Conservation (phyloP, 306 rosid species). For the Corylus heterophylla region DNA sequence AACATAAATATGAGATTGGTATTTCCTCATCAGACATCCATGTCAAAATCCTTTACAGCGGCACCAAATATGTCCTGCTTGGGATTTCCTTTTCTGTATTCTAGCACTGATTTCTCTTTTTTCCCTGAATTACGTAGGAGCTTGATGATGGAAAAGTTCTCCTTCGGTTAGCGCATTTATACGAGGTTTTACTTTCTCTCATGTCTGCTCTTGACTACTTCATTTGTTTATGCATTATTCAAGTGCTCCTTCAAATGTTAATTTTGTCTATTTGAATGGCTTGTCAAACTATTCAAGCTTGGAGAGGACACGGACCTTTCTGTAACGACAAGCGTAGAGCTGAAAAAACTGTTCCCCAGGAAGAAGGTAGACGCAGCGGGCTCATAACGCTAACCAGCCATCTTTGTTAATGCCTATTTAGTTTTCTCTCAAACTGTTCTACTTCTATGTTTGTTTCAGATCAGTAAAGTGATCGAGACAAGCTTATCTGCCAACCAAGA, state of each 20-base stretch:
- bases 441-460: slow-evolving; percentile 38
- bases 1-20: neutral
- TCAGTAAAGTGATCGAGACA: slow-evolving; percentile 50
- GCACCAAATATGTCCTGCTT: neutral
- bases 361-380: slow-evolving; percentile 53
- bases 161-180: slow-evolving; percentile 74
- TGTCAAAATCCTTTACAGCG: no score
- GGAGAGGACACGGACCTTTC: slow-evolving; percentile 87
- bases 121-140: slow-evolving; percentile 51
- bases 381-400: slow-evolving; percentile 1
- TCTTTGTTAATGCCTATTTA: neutral
- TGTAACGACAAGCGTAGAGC: slow-evolving; percentile 57
- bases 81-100: neutral
- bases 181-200: slow-evolving; percentile 47
- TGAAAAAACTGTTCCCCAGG: slow-evolving; percentile 65
- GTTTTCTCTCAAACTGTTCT: neutral
- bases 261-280: slow-evolving; percentile 25
- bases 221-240: slow-evolving; percentile 6
- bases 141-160: slow-evolving; percentile 62
- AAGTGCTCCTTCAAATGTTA: slow-evolving; percentile 10
- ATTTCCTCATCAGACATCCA: neutral
- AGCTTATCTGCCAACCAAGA: slow-evolving; percentile 86
- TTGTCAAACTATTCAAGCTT: slow-evolving; percentile 42
- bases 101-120: neutral
- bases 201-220: neutral